Conservation (phyloP, 2,329 filamentous ascomycete genomes). For the Trichoderma sp. region DNA sequence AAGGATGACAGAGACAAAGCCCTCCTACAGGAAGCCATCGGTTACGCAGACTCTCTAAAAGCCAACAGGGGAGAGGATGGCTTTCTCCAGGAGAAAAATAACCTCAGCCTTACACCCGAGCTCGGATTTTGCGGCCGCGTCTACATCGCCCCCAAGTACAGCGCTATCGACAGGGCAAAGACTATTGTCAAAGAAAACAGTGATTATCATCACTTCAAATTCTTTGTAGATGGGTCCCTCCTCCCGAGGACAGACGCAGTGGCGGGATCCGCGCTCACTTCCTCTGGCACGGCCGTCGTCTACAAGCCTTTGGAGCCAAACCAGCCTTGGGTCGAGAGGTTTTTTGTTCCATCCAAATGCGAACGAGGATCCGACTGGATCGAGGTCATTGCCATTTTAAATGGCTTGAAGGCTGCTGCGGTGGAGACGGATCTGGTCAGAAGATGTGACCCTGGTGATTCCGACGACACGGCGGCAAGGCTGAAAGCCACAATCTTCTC, state of each 20-base stretch:
- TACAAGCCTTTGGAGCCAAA: neutral
- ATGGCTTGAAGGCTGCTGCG: neutral
- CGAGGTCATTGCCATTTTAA: neutral
- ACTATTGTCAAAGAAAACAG: neutral
- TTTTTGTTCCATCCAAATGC: neutral
- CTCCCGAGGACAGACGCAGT: neutral
- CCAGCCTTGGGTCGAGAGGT: neutral
- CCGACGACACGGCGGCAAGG: neutral
- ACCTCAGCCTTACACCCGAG: neutral
- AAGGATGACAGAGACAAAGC: no score
- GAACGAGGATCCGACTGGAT: neutral
- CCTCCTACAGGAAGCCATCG: neutral
- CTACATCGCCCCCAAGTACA: neutral
- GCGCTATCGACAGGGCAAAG: neutral
- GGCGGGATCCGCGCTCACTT: neutral
- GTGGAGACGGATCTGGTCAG: no score
- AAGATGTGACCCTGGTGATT: accelerated
- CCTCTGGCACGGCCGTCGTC: neutral
- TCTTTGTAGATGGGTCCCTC: neutral
- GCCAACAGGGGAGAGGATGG: accelerated
- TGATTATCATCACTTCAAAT: neutral
- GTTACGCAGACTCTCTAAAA: neutral
- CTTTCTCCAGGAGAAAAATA: neutral
- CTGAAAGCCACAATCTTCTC: neutral
- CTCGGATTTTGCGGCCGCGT: neutral